phyloP scores from a whole-genome alignment of 805 yeast species.

The Candida incommunis region DNA sequence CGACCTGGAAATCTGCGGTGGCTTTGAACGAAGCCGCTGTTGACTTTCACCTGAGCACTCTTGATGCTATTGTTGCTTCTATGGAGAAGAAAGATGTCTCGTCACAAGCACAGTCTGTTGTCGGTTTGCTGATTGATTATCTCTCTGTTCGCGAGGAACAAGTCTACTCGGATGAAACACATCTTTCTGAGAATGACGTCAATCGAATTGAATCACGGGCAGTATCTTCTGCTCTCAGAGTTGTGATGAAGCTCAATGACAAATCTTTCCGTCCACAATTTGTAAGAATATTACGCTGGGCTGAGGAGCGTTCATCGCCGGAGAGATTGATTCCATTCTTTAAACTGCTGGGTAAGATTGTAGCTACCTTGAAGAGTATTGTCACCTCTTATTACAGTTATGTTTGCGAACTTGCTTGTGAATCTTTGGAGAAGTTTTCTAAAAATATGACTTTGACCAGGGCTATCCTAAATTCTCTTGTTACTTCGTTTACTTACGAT shows the following conservation, averaged over 20 bases:
- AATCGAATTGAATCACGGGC: conserved; percentile 70
- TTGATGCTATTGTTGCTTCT: conserved; percentile 51
- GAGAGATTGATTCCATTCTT: conserved; percentile 62
- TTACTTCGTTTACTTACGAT: conserved; percentile 74
- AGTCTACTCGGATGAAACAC: no score
- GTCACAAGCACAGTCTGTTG: conserved; percentile 50
- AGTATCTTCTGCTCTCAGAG: conserved; percentile 56
- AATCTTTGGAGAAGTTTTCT: conserved; percentile 20
- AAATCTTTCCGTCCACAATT: conserved; percentile 87
- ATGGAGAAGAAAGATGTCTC: conserved; percentile 66
- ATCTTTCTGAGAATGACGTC: conserved; percentile 61
- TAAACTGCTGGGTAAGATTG: conserved; percentile 73
- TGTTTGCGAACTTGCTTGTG: conserved; percentile 59
- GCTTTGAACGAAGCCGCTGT: conserved; percentile 29
- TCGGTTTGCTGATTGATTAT: conserved; percentile 52
- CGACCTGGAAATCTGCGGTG: conserved; percentile 40
- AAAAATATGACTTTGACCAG: conserved; percentile 51
- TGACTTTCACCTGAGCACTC: conserved; percentile 53
- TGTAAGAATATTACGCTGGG: conserved; percentile 81
- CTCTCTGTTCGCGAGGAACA: conserved; percentile 54
- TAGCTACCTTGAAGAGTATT: conserved; percentile 72
- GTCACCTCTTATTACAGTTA: conserved; percentile 82
- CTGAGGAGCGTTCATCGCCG: conserved; percentile 40
- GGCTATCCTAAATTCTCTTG: conserved; percentile 55
- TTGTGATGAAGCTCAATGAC: conserved; percentile 85